A percentile compares a stretch with the other conserved stretches of the same genome.
phyloP scores from a whole-genome alignment of 495 filamentous ascomycete species.

The Hamigera avellanea region DNA sequence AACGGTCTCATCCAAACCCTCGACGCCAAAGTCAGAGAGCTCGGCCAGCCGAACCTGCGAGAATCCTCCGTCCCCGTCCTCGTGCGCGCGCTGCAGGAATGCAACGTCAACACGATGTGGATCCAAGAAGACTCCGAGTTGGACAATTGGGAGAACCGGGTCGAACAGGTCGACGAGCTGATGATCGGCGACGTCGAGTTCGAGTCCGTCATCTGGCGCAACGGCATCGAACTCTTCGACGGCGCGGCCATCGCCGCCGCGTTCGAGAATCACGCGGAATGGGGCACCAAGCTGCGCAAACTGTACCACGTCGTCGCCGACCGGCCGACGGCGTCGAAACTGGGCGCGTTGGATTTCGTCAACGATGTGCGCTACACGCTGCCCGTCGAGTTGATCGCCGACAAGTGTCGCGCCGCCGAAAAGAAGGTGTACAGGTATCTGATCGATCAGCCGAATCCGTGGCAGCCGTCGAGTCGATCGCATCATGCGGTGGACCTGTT shows the following conservation, averaged over 20 bases:
- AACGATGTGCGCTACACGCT: conserved; percentile 24
- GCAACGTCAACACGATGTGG: conserved; percentile 29
- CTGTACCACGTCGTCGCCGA: conserved; percentile 23
- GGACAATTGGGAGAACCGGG: conserved; percentile 17
- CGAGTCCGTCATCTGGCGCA: conserved; percentile 33
- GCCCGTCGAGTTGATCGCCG: conserved; percentile 22
- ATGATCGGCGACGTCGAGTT: conserved; percentile 32
- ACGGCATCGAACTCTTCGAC: conserved; percentile 22
- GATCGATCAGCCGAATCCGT: conserved; percentile 33
- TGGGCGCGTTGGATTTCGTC: conserved; percentile 25
- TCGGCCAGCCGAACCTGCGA: conserved; percentile 18
- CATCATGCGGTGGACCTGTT: conserved; percentile 36
- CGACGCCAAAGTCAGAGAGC: conserved; percentile 18
- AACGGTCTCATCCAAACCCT: conserved; percentile 15
- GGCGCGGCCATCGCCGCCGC: conserved; percentile 18
- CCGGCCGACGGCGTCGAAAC: conserved; percentile 26
- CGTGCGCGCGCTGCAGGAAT: conserved; percentile 19
- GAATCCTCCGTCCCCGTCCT: conserved; percentile 14
- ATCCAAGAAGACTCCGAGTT: conserved; percentile 25
- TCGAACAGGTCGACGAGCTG: conserved; percentile 24
- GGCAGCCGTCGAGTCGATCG: conserved; percentile 27
- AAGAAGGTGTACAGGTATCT: conserved; percentile 28
- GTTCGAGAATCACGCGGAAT: conserved; percentile 17
- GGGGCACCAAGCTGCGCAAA: conserved; percentile 23
- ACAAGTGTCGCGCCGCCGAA: conserved; percentile 16